Base-by-base conservation (phyloP, 306 rosid species). In the Cicer bijugum region DNA sequence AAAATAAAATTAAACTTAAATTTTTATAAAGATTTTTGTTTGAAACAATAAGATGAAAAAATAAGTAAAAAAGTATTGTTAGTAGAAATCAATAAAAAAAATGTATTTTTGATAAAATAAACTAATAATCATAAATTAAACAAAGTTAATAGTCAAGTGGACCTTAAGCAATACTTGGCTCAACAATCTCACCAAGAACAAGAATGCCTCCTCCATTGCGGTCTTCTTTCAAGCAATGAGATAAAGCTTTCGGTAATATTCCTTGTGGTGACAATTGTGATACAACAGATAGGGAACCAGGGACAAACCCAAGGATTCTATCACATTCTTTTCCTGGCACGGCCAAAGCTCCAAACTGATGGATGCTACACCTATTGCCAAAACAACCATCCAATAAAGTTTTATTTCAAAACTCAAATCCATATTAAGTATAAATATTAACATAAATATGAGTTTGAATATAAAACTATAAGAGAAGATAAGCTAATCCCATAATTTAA, bases 151-250 rank as follows among this genome's bases (percentile, higher is more conserved):
- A 16, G 17, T 16, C 95, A 71, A 94, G 97, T 9, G 98, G 98
- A 82, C 90, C 89, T 77, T 91, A 94, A 67, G 86, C 96, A 77
- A 91, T 88, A 85, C 79, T 83, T 72, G 97, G 97, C 89, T 91
- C 97, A 89, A 89, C 69, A 82, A 94, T 91, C 86, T 91, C 97
- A 69, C 98, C 98, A 82, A 94, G 97, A 89, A 94, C 97, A 78
- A 91, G 83, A 70, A 94, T 88, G 64, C 97, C 98, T 48, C 98
- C 98, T 69, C 98, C 98, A 81, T 81, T 82, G 47, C 86, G 91
- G 42, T 87, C 96, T 81, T 97, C 98, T 83, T 87, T 94, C 68
- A 94, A 78, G 75, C 98, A 94, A 81, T 91, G 96, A 33, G 98
- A 94, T 87, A 94, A 94, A 68, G 85, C 92, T 78, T 83, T 87